Conservation (phyloP, 1,284 basidiomycete genomes). For the Pseudozyma tsukubaensis region DNA sequence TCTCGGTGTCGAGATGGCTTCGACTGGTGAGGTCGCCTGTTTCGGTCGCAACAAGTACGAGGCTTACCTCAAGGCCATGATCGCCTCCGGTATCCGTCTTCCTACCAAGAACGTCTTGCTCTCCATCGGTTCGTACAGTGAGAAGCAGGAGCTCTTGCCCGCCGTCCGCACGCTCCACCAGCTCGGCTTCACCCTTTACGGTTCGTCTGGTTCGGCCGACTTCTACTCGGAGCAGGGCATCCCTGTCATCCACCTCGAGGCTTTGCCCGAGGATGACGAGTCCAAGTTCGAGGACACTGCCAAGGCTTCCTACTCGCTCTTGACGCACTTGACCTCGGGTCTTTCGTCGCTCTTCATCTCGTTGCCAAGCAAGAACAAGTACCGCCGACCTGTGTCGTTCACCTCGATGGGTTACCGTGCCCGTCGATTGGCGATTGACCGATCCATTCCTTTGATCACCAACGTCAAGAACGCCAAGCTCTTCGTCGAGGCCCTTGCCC, state of each 20-base stretch:
- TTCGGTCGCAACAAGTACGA: constrained; percentile 98
- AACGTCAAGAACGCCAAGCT: constrained; percentile 99
- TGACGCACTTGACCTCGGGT: constrained; percentile 65
- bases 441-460: constrained; percentile 95
- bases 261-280: constrained; percentile 66
- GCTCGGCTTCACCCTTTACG: constrained; percentile 96
- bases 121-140: constrained; percentile 94
- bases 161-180: constrained; percentile 95
- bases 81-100: constrained; percentile 91
- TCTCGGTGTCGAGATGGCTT: constrained; percentile 99
- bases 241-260: constrained; percentile 67
- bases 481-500: constrained; percentile 91
- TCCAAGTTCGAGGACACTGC: constrained; percentile 59
- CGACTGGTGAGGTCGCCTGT: constrained; percentile 98
- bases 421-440: constrained; percentile 99
- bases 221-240: constrained; percentile 68
- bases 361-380: constrained; percentile 96
- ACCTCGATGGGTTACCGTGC: constrained; percentile 96
- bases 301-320: constrained; percentile 67
- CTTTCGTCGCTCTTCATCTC: constrained; percentile 88
- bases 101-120: constrained; percentile 96
- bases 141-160: constrained; percentile 96
- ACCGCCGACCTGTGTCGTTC: constrained; percentile 95
- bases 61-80: constrained; percentile 95
- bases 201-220: constrained; percentile 89